Evolutionary conservation across 2,329 filamentous ascomycete species (phyloP).

Genomic region (Albifimbria verrucaria): DNA sequence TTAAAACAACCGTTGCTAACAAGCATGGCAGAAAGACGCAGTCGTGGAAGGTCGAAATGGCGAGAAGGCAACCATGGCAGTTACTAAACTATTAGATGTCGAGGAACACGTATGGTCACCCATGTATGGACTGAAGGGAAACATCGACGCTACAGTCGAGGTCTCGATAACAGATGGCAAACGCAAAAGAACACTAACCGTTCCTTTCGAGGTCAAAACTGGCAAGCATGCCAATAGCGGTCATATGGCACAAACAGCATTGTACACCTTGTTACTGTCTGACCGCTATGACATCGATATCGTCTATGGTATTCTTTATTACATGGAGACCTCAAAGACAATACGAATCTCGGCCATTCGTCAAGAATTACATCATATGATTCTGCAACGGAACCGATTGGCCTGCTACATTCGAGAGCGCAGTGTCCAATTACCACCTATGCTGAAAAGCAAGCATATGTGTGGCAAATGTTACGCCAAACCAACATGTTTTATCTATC

Average conservation of each 20-base stretch:
- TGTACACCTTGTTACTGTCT: slow-evolving; percentile 89
- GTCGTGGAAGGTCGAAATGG: slow-evolving; percentile 77
- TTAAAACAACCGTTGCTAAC: no score
- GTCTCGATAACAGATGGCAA: slow-evolving; percentile 72
- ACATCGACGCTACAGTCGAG: slow-evolving; percentile 95
- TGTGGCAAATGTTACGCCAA: slow-evolving; percentile 91
- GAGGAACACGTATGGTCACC: slow-evolving; percentile 99
- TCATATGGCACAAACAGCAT: slow-evolving; percentile 88
- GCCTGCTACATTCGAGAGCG: slow-evolving; percentile 82
- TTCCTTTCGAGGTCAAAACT: slow-evolving; percentile 95
- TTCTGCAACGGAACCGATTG: slow-evolving; percentile 89
- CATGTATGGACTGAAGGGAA: slow-evolving; percentile 94
- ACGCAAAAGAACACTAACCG: slow-evolving; percentile 68
- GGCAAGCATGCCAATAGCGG: slow-evolving; percentile 78
- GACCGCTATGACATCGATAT: slow-evolving; percentile 95
- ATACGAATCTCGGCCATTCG: slow-evolving; percentile 81
- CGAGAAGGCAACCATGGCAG: slow-evolving; percentile 73
- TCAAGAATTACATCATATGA: slow-evolving; percentile 90
- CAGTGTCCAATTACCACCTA: slow-evolving; percentile 74
- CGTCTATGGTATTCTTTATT: slow-evolving; percentile 87
- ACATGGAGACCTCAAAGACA: slow-evolving; percentile 86
- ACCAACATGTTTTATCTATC: slow-evolving; percentile 86
- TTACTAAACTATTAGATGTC: slow-evolving; percentile 92
- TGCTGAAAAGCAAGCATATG: slow-evolving; percentile 77
- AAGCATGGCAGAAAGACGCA: slow-evolving; percentile 55